These are phyloP conservation scores for Ambrosia trifida DNA, from an alignment of 129 eudicot genomes.

Conservation along the genomic window DNA sequence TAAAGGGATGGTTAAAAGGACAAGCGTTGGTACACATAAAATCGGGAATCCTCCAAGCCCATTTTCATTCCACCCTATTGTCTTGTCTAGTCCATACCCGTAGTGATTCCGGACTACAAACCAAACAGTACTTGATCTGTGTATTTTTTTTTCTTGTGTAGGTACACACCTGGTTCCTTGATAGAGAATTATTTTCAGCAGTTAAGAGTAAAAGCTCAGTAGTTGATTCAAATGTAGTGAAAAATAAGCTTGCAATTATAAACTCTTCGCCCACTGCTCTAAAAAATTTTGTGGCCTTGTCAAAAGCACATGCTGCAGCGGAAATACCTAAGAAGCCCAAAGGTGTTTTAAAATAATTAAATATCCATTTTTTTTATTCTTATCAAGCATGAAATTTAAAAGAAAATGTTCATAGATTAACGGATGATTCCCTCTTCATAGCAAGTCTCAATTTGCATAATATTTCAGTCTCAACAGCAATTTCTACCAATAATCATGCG, in stretches of 20 bases:
- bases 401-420: neutral
- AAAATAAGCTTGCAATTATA: slow-evolving; percentile 18
- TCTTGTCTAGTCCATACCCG: neutral
- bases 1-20: neutral
- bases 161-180: slow-evolving; percentile 43
- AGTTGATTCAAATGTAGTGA: slow-evolving; percentile 14
- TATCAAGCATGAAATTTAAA: slow-evolving; percentile 9
- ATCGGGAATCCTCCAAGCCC: slow-evolving; percentile 3
- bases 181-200: slow-evolving; percentile 29
- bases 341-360: slow-evolving; percentile 17
- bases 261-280: slow-evolving; percentile 34
- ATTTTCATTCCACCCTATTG: too few relatives aligned
- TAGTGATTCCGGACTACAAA: neutral
- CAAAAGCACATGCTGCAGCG: slow-evolving; percentile 33
- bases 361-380: neutral
- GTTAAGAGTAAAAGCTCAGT: slow-evolving; percentile 29
- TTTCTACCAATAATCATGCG: neutral
- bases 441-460: neutral
- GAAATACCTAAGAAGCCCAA: slow-evolving; percentile 38
- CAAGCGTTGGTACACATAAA: neutral
- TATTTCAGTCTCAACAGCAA: neutral
- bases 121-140: neutral
- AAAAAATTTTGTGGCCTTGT: slow-evolving; percentile 29
- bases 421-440: neutral
- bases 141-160: slow-evolving; percentile 7